These are phyloP conservation scores for Colletotrichum sp. DNA, from an alignment of 2,329 filamentous ascomycete genomes.

Conservation along the genomic window DNA sequence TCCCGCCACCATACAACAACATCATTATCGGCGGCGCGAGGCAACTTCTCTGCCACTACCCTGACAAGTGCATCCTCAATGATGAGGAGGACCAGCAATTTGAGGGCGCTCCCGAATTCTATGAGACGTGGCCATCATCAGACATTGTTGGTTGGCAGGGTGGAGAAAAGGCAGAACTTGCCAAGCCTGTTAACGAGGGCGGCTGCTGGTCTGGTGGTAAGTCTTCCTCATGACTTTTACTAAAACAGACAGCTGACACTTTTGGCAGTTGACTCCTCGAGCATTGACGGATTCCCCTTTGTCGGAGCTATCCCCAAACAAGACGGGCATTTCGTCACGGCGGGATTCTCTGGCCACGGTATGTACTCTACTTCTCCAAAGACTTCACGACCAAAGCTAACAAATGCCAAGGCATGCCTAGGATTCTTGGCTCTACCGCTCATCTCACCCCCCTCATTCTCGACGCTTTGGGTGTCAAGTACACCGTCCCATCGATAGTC, in stretches of 20 bases:
- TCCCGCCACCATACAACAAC: background rate
- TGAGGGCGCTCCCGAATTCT: background rate
- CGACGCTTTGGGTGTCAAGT: background rate
- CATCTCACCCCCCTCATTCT: background rate
- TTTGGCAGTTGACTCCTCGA: background rate
- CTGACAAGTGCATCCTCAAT: background rate
- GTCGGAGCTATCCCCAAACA: background rate
- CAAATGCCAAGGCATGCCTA: background rate
- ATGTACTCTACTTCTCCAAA: background rate
- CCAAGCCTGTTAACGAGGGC: background rate
- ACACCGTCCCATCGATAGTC: background rate
- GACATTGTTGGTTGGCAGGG: background rate
- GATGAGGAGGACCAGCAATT: background rate
- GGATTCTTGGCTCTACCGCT: background rate
- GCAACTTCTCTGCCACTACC: background rate
- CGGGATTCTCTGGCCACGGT: background rate
- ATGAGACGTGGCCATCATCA: background rate
- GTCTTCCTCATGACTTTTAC: fast-evolving
- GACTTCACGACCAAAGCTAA: background rate
- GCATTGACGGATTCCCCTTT: background rate
- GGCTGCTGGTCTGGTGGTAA: background rate
- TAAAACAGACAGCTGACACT: fast-evolving
- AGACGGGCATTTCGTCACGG: background rate
- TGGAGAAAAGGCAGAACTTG: background rate
- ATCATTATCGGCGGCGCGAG: background rate